Evolutionary conservation across 176 grass and related monocot genomes (phyloP).

Genomic region (Carex cristatella): DNA sequence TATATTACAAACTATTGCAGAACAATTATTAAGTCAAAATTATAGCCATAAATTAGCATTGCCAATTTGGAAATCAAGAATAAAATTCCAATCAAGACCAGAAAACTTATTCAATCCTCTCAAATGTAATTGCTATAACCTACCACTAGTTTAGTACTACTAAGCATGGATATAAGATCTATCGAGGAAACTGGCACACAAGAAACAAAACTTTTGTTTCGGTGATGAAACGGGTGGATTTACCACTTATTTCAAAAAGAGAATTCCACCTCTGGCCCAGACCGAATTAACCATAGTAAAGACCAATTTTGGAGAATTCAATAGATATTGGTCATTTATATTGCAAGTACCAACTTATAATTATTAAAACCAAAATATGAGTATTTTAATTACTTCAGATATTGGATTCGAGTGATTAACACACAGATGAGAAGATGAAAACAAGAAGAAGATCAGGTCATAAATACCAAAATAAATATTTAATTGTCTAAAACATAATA

Average conservation of each 20-base stretch:
- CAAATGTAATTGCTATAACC: neutral
- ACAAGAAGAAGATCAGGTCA: neutral
- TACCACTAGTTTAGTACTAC: too few species aligned
- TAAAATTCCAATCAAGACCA: neutral
- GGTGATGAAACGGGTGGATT: too few species aligned
- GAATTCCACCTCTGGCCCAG: neutral
- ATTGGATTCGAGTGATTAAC: neutral
- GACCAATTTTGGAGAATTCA: neutral
- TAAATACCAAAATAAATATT: neutral
- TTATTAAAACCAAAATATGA: neutral
- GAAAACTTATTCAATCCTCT: neutral
- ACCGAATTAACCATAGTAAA: neutral
- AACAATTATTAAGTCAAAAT: neutral
- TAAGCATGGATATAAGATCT: too few species aligned
- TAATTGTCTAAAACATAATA: neutral
- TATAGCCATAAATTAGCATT: neutral
- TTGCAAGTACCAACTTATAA: neutral
- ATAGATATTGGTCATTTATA: neutral
- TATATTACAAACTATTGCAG: neutral
- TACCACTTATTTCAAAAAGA: too few species aligned
- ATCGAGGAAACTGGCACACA: too few species aligned
- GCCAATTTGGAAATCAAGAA: neutral
- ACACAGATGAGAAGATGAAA: neutral
- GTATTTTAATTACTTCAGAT: neutral
- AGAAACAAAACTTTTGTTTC: too few species aligned